These are phyloP conservation scores for Cryphonectria carpinicola DNA, from an alignment of 2,329 filamentous ascomycete species.

Conservation along the genomic window DNA sequence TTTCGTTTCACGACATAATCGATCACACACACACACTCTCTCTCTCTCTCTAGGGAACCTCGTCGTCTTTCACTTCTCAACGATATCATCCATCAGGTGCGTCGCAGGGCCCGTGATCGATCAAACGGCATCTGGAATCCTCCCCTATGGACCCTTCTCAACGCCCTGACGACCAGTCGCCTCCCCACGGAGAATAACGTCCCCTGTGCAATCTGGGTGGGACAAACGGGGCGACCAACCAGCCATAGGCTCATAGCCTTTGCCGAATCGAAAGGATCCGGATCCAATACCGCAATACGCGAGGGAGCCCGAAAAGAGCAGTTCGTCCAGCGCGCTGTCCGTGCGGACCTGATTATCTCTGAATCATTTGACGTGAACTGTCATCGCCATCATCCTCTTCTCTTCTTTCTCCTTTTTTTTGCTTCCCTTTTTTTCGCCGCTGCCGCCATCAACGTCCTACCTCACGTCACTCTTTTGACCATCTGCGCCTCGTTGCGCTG, in stretches of 20 bases:
- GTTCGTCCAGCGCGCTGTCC: constrained; percentile 4
- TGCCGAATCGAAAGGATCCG: constrained; percentile 3
- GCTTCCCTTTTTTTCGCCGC: background rate
- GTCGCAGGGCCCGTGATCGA: background rate
- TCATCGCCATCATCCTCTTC: constrained; percentile 7
- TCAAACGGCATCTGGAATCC: background rate
- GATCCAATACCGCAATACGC: background rate
- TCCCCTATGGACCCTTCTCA: background rate
- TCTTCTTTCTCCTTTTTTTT: background rate
- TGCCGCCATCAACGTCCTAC: constrained; percentile 12
- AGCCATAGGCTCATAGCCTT: background rate
- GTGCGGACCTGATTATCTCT: constrained; percentile 4
- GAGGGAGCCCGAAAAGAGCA: constrained; percentile 8
- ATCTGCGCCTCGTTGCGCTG: constrained; percentile 19
- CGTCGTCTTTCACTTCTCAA: background rate
- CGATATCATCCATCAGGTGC: background rate
- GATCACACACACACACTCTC: background rate
- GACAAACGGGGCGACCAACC: constrained; percentile 16
- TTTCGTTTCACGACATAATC: constrained; percentile 1
- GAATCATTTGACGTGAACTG: background rate
- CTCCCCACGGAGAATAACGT: constrained; percentile 6
- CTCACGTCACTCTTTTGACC: constrained; percentile 12
- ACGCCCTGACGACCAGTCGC: constrained; percentile 10
- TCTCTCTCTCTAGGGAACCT: background rate
- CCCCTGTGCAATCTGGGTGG: constrained; percentile 8